These are phyloP conservation scores for Flaveria sonorensis DNA, from an alignment of 129 eudicot species.

Conservation along the genomic window DNA sequence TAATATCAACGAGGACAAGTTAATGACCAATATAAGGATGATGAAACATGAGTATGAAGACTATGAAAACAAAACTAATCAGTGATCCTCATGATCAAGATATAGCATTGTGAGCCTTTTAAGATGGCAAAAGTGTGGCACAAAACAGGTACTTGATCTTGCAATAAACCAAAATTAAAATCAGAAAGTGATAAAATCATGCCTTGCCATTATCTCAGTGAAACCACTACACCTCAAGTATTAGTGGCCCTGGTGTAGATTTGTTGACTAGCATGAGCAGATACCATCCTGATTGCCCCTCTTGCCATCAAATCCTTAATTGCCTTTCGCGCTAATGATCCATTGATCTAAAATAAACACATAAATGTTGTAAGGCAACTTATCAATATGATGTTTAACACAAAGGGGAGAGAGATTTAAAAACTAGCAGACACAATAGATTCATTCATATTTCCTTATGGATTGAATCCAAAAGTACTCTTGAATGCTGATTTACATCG, in stretches of 20 bases:
- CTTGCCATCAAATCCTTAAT: constrained; percentile 81
- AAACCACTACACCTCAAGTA: constrained; percentile 43
- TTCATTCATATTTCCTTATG: background rate
- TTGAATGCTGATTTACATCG: background rate
- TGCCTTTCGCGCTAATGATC: constrained; percentile 87
- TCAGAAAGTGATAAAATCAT: constrained; percentile 23
- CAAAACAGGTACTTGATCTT: constrained; percentile 21
- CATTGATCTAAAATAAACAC: constrained; percentile 56
- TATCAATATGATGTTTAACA: background rate
- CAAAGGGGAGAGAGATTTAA: background rate
- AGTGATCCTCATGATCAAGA: background rate
- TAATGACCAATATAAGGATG: background rate
- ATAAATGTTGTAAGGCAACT: background rate
- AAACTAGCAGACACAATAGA: background rate
- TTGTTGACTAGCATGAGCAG: constrained; percentile 76
- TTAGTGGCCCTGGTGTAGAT: constrained; percentile 82
- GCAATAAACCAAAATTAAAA: constrained; percentile 30
- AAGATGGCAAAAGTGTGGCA: constrained; percentile 24
- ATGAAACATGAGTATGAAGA: background rate
- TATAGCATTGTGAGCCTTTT: constrained; percentile 16
- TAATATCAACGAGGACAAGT: too few species aligned
- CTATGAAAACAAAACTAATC: background rate
- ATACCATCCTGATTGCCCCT: constrained; percentile 75
- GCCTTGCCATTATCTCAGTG: constrained; percentile 15
- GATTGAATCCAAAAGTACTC: background rate